Percentiles rank a stretch among this genome's conserved stretches.
Conservation (phyloP, 495 filamentous ascomycete genomes). For the Bryoglossum gracile region DNA sequence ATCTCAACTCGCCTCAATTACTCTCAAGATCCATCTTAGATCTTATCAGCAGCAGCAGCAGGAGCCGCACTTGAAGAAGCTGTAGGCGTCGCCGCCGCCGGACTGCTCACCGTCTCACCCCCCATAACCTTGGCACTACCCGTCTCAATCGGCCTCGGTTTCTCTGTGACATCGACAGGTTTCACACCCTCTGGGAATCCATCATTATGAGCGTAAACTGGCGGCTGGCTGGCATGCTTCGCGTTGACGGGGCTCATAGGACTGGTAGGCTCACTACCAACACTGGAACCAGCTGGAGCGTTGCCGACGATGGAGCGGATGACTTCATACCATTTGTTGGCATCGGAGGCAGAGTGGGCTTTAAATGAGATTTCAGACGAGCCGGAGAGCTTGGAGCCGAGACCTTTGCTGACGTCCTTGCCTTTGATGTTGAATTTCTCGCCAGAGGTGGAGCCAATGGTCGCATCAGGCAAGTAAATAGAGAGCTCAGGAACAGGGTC, state of each 20-base stretch:
- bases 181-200: background rate
- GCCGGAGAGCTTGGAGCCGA: slow-evolving; percentile 46
- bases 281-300: slow-evolving; percentile 2
- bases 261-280: slow-evolving; percentile 24
- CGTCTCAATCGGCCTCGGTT: slow-evolving; percentile 31
- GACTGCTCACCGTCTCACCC: slow-evolving; percentile 18
- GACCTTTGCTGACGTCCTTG: slow-evolving; percentile 59
- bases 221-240: slow-evolving; percentile 18
- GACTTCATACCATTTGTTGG: slow-evolving; percentile 74
- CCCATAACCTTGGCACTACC: slow-evolving; percentile 26
- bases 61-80: slow-evolving; percentile 7
- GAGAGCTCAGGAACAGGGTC: slow-evolving; percentile 82
- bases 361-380: slow-evolving; percentile 47
- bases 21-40: background rate
- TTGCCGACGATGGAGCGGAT: slow-evolving; percentile 42
- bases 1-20: too few relatives aligned
- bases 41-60: background rate
- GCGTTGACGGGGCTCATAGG: slow-evolving; percentile 26
- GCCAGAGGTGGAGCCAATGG: slow-evolving; percentile 64
- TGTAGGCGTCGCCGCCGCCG: slow-evolving; percentile 13
- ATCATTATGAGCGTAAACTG: slow-evolving; percentile 17
- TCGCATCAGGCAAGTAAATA: slow-evolving; percentile 87
- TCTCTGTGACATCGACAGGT: background rate
- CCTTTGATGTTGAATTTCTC: slow-evolving; percentile 92
- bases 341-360: slow-evolving; percentile 66